Evolutionary conservation across 225 moss, liverwort and hornwort species (phyloP).

Genomic region (Bryum argenteum): DNA sequence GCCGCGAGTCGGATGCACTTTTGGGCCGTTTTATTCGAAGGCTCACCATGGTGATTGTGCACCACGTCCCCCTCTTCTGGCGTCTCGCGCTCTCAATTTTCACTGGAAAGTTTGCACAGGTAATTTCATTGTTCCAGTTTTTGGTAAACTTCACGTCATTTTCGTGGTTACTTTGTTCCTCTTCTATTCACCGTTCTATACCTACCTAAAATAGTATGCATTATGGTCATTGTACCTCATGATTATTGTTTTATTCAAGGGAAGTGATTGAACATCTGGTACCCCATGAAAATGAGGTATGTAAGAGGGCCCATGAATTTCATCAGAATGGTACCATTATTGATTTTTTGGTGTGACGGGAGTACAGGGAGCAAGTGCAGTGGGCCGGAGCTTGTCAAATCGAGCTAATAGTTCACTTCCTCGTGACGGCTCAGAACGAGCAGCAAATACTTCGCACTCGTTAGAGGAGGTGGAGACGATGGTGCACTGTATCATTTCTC

Average conservation of each 20-base stretch:
- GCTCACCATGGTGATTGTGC: constrained; percentile 86
- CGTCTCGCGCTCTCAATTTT: constrained; percentile 83
- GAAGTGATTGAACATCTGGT: too few species aligned
- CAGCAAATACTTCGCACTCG: constrained; percentile 66
- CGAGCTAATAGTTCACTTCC: constrained; percentile 48
- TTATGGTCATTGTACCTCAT: too few species aligned
- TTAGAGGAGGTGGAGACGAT: constrained; percentile 95
- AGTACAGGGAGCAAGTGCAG: constrained; percentile 50
- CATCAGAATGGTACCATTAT: too few species aligned
- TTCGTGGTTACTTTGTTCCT: too few species aligned
- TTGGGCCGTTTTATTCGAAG: constrained; percentile 90
- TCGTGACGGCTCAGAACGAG: constrained; percentile 57
- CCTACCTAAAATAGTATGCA: too few species aligned
- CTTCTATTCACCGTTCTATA: too few species aligned
- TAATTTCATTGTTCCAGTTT: neutral
- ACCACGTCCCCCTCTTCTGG: constrained; percentile 93
- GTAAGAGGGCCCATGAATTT: too few species aligned
- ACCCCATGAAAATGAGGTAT: too few species aligned
- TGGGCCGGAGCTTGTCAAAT: constrained; percentile 53
- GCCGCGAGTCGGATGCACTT: constrained; percentile 88
- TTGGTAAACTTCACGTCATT: too few species aligned
- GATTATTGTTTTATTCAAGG: too few species aligned
- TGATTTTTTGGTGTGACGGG: neutral
- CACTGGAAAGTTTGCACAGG: constrained; percentile 90
- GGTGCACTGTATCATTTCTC: constrained; percentile 89